Base-by-base conservation (phyloP, 495 filamentous ascomycete genomes). In the Lepidopterella palustris region DNA sequence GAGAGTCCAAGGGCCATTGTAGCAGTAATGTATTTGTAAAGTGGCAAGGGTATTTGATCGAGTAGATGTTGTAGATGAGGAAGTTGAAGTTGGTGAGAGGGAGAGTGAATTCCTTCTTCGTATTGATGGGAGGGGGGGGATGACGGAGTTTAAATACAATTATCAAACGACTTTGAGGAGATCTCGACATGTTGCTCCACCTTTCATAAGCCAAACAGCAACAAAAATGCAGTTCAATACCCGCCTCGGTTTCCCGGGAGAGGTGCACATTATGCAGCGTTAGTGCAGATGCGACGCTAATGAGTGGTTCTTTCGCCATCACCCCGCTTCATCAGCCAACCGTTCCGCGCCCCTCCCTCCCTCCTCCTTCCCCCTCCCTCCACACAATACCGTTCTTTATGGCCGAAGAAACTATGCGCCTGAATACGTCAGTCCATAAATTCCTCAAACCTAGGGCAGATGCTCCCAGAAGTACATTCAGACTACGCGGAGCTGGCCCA, bases 1-100 rank as follows among this genome's bases (percentile, higher is more conserved):
- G 75, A 79, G 28, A 65, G 54, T 42, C 32, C 62, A 57, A 42
- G 10, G 18, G 35, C 18, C 47, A 50, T 50, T 49, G 45, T 49
- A 49, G n/a, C 3, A 10, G 45, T 11, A 24, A 11, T 21, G n/a
- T 24, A 21, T 10, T 21, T 18, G n/a, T 11, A 24, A 24, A 1
- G 3, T 49, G 2, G 45, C 23, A 21, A 21, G 45, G 45, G 45
- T 49, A 10, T 35, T 35, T 6, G 6, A 18, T 8, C 15, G 24
- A 24, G 3, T 4, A 24, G 20, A 9, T 5, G 35, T 24, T 25
- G 18, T 18, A 25, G 20, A 24, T 50, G 8, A 24, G 8, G 47
- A 13, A 50, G 45, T 21, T 21, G 45, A 25, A 24, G 24, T 25
- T 21, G 3, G 10, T 3, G 13, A 3, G 35, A 42, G 35, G 35